phyloP scores from a whole-genome alignment of 495 filamentous ascomycete genomes.

The Penicillium atrosanguineum region DNA sequence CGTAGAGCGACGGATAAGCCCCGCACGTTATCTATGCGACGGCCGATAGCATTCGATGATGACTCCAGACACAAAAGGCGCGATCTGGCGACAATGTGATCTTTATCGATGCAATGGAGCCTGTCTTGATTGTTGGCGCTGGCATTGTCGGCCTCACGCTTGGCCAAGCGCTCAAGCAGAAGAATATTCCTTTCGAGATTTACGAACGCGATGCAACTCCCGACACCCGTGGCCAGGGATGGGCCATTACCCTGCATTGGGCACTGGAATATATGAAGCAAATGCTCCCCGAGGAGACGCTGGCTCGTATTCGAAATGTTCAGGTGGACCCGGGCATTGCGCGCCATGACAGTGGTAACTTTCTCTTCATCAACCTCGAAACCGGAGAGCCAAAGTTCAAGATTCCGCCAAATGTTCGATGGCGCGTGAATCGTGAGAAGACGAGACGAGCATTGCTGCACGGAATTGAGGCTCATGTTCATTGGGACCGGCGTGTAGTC shows the following conservation, averaged over 20 bases:
- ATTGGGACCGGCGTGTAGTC: slow-evolving; percentile 21
- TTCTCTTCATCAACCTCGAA: slow-evolving; percentile 29
- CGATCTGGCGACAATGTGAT: not conserved
- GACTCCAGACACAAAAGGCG: slow-evolving; percentile 9
- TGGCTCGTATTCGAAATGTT: slow-evolving; percentile 42
- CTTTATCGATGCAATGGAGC: slow-evolving; percentile 14
- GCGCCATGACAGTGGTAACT: slow-evolving; percentile 27
- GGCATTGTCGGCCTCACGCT: slow-evolving; percentile 57
- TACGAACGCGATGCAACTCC: slow-evolving; percentile 52
- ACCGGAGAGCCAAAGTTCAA: slow-evolving; percentile 26
- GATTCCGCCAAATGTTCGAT: slow-evolving; percentile 26
- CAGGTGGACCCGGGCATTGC: slow-evolving; percentile 46
- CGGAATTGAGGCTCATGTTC: slow-evolving; percentile 26
- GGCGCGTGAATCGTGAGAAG: slow-evolving; percentile 29
- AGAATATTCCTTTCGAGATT: slow-evolving; percentile 45
- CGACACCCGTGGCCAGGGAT: slow-evolving; percentile 46
- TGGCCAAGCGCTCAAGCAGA: slow-evolving; percentile 51
- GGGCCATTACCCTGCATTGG: slow-evolving; percentile 62
- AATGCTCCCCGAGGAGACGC: slow-evolving; percentile 46
- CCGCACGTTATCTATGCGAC: slow-evolving; percentile 34
- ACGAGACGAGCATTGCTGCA: slow-evolving; percentile 18
- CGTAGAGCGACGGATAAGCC: slow-evolving; percentile 2
- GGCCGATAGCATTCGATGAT: slow-evolving; percentile 10
- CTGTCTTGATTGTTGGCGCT: slow-evolving; percentile 54
- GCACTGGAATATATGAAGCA: slow-evolving; percentile 47